phyloP scores from a whole-genome alignment of 805 yeast species.

The Torulaspora indica region DNA sequence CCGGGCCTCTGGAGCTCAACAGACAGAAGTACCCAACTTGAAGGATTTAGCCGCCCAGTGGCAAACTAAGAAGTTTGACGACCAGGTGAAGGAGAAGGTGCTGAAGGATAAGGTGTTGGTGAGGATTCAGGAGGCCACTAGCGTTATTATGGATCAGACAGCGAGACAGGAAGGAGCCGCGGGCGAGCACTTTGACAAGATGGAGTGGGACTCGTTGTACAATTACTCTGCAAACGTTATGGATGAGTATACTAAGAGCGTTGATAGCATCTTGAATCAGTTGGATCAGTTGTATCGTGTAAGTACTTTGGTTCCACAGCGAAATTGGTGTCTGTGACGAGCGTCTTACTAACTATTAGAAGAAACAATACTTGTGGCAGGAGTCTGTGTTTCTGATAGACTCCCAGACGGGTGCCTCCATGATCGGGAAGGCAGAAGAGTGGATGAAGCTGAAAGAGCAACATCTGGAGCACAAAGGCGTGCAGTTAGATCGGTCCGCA shows the following conservation, averaged over 20 bases:
- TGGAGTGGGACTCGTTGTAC: constrained; percentile 34
- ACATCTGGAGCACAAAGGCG: constrained; percentile 21
- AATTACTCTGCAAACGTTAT: constrained; percentile 30
- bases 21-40: constrained; percentile 5
- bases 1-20: not conserved
- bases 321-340: not conserved
- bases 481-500: constrained; percentile 26
- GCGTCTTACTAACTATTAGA: constrained; percentile 7
- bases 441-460: constrained; percentile 31
- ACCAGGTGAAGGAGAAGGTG: constrained; percentile 14
- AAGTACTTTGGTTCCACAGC: constrained; percentile 8
- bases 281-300: constrained; percentile 26
- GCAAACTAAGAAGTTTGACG: constrained; percentile 20
- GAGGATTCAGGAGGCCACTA: constrained; percentile 19
- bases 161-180: constrained; percentile 5
- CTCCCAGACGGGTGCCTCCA: constrained; percentile 30
- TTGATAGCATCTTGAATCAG: constrained; percentile 23
- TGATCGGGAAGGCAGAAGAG: constrained; percentile 26
- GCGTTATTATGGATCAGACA: constrained; percentile 11
- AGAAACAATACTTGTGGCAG: constrained; percentile 33
- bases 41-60: constrained; percentile 26
- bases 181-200: constrained; percentile 8
- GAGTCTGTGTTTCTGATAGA: constrained; percentile 34
- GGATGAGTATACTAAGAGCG: constrained; percentile 29
- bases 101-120: constrained; percentile 17